Evolutionary conservation across 192 early-diverging fungal species (phyloP).

Genomic region (Geranomyces michiganensis): DNA sequence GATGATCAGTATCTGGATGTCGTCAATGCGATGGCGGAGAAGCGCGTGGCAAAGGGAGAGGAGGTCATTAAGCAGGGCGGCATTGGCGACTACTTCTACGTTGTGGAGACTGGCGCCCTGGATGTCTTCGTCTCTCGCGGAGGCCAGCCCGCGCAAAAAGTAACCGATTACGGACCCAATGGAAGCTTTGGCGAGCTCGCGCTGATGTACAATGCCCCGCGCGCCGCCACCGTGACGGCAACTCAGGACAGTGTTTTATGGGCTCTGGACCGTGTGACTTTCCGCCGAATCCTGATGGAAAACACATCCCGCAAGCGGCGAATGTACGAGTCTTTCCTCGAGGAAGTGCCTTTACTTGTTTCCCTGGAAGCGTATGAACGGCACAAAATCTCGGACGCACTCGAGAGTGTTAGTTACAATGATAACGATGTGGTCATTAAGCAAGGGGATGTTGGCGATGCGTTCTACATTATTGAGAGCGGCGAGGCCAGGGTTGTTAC

Average conservation of each 20-base stretch:
- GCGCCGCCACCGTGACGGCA: slow-evolving; percentile 92
- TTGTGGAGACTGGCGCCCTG: slow-evolving; percentile 91
- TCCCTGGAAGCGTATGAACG: slow-evolving; percentile 95
- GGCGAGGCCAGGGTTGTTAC: slow-evolving; percentile 85
- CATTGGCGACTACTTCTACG: slow-evolving; percentile 97
- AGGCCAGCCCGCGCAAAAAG: slow-evolving; percentile 68
- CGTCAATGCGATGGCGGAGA: slow-evolving; percentile 95
- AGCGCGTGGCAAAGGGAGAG: slow-evolving; percentile 67
- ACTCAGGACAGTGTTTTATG: slow-evolving; percentile 86
- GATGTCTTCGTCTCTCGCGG: slow-evolving; percentile 84
- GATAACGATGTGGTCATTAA: slow-evolving; percentile 81
- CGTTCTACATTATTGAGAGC: slow-evolving; percentile 94
- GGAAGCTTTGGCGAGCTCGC: slow-evolving; percentile 98
- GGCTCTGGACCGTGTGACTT: slow-evolving; percentile 97
- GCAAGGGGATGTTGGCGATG: slow-evolving; percentile 92
- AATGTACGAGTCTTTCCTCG: slow-evolving; percentile 95
- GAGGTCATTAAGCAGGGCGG: slow-evolving; percentile 91
- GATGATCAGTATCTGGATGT: slow-evolving; percentile 95
- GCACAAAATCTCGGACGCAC: slow-evolving; percentile 97
- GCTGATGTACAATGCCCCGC: slow-evolving; percentile 98
- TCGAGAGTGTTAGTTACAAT: slow-evolving; percentile 88
- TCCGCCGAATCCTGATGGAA: slow-evolving; percentile 97
- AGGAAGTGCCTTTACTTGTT: slow-evolving; percentile 84
- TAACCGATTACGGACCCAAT: slow-evolving; percentile 76
- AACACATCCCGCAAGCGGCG: slow-evolving; percentile 92